Conservation (phyloP, 2,329 filamentous ascomycete species). For the Atkinsonella texensis region DNA sequence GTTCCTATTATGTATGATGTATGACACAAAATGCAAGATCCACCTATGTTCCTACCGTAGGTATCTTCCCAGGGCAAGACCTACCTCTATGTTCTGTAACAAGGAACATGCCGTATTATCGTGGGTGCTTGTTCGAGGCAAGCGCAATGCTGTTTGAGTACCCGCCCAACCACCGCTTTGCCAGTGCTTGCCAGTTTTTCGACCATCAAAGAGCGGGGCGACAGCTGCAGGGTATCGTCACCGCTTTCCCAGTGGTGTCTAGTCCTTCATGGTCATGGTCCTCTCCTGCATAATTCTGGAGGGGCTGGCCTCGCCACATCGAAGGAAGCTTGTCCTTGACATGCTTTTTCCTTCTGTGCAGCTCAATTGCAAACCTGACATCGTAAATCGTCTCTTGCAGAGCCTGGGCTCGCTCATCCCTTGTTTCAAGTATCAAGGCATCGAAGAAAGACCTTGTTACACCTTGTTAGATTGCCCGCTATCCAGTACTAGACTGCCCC, state of each 20-base stretch:
- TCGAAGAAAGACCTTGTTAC: neutral
- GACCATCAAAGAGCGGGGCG: neutral
- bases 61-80: too few species aligned
- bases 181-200: too few species aligned
- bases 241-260: neutral
- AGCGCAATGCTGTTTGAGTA: too few species aligned
- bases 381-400: neutral
- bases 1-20: too few species aligned
- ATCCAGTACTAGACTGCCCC: neutral
- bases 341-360: neutral
- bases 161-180: too few species aligned
- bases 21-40: too few species aligned
- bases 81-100: too few species aligned
- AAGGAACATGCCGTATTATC: too few species aligned
- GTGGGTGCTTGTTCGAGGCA: too few species aligned
- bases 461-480: neutral
- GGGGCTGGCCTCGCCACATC: neutral
- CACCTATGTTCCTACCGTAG: too few species aligned
- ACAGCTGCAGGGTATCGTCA: neutral
- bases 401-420: neutral
- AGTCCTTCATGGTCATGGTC: neutral
- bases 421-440: neutral
- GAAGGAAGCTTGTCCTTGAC: neutral
- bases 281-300: neutral
- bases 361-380: neutral